Conservation (phyloP, 202 grass and related monocot genomes). For the Panicum virgatum region DNA sequence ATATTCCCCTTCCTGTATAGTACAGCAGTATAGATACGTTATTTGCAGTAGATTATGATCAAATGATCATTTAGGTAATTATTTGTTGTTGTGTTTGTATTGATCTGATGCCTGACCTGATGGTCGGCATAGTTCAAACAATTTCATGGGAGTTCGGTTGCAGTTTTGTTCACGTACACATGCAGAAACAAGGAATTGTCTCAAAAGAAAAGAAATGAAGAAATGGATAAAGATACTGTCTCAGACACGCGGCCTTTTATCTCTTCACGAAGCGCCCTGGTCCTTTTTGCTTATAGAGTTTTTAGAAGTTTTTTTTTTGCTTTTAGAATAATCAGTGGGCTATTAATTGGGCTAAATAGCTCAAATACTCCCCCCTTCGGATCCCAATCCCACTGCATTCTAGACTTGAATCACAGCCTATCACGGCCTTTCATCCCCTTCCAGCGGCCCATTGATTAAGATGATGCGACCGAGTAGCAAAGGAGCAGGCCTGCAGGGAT, state of each 20-base stretch:
- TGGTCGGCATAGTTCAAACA: not conserved
- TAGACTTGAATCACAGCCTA: too few species aligned
- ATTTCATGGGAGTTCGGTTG: not conserved
- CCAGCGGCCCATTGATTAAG: too few species aligned
- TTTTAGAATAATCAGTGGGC: not conserved
- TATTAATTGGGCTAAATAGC: not conserved
- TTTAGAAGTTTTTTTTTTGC: not conserved
- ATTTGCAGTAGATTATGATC: not conserved
- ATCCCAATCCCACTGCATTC: too few species aligned
- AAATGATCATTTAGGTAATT: slow-evolving; percentile 22
- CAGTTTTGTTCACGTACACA: not conserved
- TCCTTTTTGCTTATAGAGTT: not conserved
- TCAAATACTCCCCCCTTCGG: not conserved
- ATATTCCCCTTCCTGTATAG: not conserved
- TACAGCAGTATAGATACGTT: not conserved
- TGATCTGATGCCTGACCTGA: not conserved
- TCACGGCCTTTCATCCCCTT: too few species aligned
- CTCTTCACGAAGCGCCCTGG: not conserved
- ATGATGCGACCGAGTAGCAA: too few species aligned
- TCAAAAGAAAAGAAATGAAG: not conserved
- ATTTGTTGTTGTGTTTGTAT: not conserved
- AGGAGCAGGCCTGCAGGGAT: too few species aligned
- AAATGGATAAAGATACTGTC: not conserved
- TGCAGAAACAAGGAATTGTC: not conserved
- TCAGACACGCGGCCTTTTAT: not conserved